A percentile compares a stretch with the other conserved stretches of the same genome.
Conservation (phyloP, 192 early-diverging fungal genomes). For the Gigaspora rosea region DNA sequence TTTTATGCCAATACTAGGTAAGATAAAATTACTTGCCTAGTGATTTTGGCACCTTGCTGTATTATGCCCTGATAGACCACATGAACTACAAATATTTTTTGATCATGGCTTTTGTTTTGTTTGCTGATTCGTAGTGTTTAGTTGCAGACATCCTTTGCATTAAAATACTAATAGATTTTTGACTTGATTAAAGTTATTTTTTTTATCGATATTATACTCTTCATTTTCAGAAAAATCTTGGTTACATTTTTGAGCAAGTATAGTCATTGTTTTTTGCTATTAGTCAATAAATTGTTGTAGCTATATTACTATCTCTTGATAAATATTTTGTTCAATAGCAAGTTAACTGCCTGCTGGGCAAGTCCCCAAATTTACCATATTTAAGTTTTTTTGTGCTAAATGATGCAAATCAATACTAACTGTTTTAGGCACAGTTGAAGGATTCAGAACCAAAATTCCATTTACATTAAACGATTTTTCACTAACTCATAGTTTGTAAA, state of each 20-base stretch:
- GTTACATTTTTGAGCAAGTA: background rate
- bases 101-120: background rate
- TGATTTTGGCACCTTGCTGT: background rate
- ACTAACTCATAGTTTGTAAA: background rate
- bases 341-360: background rate
- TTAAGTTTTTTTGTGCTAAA: background rate
- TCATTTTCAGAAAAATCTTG: background rate
- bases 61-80: background rate
- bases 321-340: slow-evolving; percentile 4
- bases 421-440: slow-evolving; percentile 1
- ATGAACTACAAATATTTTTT: background rate
- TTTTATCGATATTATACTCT: background rate
- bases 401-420: background rate
- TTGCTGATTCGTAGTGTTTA: background rate
- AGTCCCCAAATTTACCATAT: slow-evolving; percentile 2
- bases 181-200: background rate
- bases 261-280: background rate
- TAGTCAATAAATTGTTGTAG: background rate
- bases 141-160: background rate
- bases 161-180: background rate
- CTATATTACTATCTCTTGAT: background rate
- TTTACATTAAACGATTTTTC: background rate
- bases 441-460: background rate
- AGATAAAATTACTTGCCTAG: background rate
- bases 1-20: no score